Percentiles rank a stretch among this genome's conserved stretches.
phyloP scores from a whole-genome alignment of 1,284 basidiomycete genomes.

The Puccinia coronata region DNA sequence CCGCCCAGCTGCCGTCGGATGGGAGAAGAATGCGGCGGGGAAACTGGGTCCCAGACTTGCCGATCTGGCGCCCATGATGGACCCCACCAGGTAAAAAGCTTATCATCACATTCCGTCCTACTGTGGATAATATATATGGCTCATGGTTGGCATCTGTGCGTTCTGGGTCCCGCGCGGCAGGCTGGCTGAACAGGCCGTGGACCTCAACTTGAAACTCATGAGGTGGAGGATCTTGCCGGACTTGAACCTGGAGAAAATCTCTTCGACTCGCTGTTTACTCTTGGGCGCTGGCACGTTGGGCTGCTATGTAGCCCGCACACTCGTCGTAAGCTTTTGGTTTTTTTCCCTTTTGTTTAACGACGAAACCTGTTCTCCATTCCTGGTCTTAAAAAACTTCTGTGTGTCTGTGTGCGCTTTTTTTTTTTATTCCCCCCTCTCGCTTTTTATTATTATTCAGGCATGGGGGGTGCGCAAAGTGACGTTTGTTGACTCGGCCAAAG shows the following conservation, averaged over 20 bases:
- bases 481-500: constrained; percentile 82
- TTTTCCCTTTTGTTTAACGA: not conserved
- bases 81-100: constrained; percentile 69
- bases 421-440: no score
- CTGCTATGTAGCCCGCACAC: constrained; percentile 85
- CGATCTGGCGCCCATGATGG: constrained; percentile 93
- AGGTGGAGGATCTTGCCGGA: constrained; percentile 91
- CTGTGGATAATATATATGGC: no score
- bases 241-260: constrained; percentile 83
- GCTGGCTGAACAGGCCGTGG: constrained; percentile 91
- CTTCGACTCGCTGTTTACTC: constrained; percentile 75
- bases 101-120: not conserved
- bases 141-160: not conserved
- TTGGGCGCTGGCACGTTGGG: constrained; percentile 94
- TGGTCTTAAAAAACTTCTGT: not conserved
- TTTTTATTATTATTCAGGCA: constrained; percentile 63
- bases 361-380: no score
- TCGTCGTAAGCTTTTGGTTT: constrained; percentile 68
- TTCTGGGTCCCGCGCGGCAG: constrained; percentile 59
- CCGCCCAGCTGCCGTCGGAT: constrained; percentile 76
- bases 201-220: constrained; percentile 97
- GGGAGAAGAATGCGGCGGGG: constrained; percentile 85
- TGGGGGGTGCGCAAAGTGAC: constrained; percentile 96
- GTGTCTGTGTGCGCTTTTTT: not conserved
- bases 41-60: constrained; percentile 85